Evolutionary conservation across 2,329 filamentous ascomycete genomes (phyloP).

Genomic region (Penicillium decumbens): DNA sequence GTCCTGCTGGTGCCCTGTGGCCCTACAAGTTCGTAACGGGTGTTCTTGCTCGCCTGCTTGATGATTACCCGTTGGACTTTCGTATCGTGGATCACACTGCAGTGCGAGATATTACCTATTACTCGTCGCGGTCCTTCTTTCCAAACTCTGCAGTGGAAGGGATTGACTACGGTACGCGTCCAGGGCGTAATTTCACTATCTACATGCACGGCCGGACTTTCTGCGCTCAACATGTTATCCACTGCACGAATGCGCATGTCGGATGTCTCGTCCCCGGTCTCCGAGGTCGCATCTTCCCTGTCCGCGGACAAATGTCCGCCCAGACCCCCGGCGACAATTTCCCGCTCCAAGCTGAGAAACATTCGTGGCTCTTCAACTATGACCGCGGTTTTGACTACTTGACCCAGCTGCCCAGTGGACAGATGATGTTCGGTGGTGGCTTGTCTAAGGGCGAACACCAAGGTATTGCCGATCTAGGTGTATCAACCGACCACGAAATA

Average conservation of each 20-base stretch:
- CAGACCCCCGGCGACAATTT: conserved; percentile 34
- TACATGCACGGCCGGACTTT: conserved; percentile 46
- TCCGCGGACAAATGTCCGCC: conserved; percentile 43
- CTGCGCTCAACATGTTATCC: conserved; percentile 49
- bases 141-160: conserved; percentile 11
- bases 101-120: conserved; percentile 5
- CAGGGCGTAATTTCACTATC: conserved; percentile 36
- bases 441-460: conserved; percentile 43
- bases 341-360: conserved; percentile 29
- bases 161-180: background rate
- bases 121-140: too few species aligned
- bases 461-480: conserved; percentile 47
- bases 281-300: conserved; percentile 36
- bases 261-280: conserved; percentile 49
- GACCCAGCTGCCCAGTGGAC: conserved; percentile 45
- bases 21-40: conserved; percentile 32
- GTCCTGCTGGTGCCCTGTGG: conserved; percentile 31
- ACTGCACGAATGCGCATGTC: conserved; percentile 56
- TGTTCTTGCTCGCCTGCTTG: conserved; percentile 15
- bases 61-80: conserved; percentile 36
- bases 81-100: conserved; percentile 21
- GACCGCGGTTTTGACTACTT: conserved; percentile 50
- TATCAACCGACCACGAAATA: conserved; percentile 44
- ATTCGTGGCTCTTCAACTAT: conserved; percentile 52
- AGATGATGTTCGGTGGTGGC: conserved; percentile 55